Percentiles rank a stretch among this genome's conserved stretches.
phyloP scores from a whole-genome alignment of 164 flowering plant species.

The Paratinospora sagittata region DNA sequence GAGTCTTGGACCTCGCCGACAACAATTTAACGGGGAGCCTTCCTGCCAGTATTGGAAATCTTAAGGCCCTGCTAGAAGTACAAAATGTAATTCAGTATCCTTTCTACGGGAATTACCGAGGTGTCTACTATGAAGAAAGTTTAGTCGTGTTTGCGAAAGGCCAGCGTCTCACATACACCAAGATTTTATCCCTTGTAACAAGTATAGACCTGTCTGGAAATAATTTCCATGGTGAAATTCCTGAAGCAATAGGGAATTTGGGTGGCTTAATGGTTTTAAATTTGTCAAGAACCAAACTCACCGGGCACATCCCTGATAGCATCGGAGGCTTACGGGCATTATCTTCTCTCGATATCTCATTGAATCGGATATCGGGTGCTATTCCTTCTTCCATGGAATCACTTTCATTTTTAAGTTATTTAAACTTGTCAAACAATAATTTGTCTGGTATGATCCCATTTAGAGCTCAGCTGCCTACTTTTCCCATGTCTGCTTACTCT shows the following conservation, averaged over 20 bases:
- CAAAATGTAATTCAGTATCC: conserved; percentile 13
- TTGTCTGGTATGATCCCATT: conserved; percentile 39
- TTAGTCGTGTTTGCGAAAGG: conserved; percentile 22
- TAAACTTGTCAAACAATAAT: conserved; percentile 41
- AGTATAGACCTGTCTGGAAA: conserved; percentile 35
- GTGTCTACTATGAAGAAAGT: conserved; percentile 30
- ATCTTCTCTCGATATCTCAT: conserved; percentile 43
- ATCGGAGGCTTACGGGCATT: conserved; percentile 29
- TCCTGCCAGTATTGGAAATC: conserved; percentile 24
- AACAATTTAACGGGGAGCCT: conserved; percentile 37
- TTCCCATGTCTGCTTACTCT: conserved; percentile 18
- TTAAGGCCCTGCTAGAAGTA: conserved; percentile 22
- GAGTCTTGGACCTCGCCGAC: conserved; percentile 37
- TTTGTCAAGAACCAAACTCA: conserved; percentile 33
- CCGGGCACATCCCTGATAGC: conserved; percentile 30
- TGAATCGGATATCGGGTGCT: conserved; percentile 34
- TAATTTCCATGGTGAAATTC: conserved; percentile 25
- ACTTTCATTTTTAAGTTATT: conserved; percentile 22
- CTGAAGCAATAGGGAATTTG: conserved; percentile 20
- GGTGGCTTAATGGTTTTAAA: conserved; percentile 27
- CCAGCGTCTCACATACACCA: conserved; percentile 19
- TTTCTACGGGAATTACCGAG: conserved; percentile 24
- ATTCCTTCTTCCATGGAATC: conserved; percentile 36
- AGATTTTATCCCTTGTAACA: conserved; percentile 30
- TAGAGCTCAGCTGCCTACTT: conserved; percentile 28